Conservation (phyloP, 1,284 basidiomycete species). For the Ustilago nuda region DNA sequence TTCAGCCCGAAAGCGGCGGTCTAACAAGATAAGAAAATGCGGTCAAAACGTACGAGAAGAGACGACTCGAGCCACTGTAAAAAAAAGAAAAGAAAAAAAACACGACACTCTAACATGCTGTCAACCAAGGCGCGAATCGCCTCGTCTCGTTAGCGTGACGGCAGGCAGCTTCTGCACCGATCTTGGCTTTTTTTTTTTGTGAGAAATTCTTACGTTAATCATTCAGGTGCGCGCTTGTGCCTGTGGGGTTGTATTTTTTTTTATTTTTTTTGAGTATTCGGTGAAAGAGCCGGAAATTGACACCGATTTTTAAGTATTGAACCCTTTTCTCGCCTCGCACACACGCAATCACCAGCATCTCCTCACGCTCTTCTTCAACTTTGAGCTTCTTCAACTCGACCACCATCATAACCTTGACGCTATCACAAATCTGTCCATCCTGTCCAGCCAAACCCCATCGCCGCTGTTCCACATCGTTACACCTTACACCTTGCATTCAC, state of each 20-base stretch:
- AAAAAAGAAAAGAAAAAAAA: background rate
- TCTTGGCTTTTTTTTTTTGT: background rate
- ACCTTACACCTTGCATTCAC: too few species aligned
- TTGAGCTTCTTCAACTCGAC: background rate
- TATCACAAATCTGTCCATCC: too few species aligned
- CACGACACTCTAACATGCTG: background rate
- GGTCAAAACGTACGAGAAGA: slow-evolving; percentile 16
- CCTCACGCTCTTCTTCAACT: background rate
- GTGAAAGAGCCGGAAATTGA: background rate
- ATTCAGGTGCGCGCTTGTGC: slow-evolving; percentile 8
- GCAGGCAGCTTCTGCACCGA: background rate
- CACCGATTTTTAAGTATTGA: background rate
- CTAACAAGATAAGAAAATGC: background rate
- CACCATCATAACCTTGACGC: background rate
- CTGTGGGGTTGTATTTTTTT: background rate
- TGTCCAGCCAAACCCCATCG: too few species aligned
- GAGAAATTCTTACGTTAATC: slow-evolving; percentile 18
- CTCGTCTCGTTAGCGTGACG: background rate
- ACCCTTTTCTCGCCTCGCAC: slow-evolving; percentile 3
- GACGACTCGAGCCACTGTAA: too few species aligned
- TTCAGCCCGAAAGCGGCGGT: slow-evolving; percentile 26
- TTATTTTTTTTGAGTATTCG: background rate
- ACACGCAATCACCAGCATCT: background rate
- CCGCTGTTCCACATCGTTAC: too few species aligned
- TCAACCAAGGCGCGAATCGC: background rate